Evolutionary conservation across 208 protist genomes (phyloP).

Genomic region (Acanthamoeba castellanii): DNA sequence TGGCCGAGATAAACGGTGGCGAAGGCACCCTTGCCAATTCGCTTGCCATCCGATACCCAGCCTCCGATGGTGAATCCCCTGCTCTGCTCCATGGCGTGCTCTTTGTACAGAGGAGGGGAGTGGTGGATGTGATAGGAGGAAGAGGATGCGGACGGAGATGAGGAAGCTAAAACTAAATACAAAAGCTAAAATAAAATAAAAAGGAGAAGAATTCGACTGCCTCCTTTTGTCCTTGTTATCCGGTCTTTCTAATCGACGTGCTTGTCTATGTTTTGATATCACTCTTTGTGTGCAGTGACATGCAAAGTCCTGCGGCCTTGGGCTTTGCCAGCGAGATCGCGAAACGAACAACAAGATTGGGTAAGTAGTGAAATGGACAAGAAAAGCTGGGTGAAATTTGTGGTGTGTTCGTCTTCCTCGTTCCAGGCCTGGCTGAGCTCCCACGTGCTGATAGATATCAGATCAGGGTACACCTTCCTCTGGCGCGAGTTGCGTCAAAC

Average conservation of each 20-base stretch:
- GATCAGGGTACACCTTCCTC: no score
- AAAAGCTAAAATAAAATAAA: not conserved
- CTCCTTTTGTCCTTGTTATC: not conserved
- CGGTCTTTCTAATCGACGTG: not conserved
- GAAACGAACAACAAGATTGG: not conserved
- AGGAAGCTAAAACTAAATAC: not conserved
- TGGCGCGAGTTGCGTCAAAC: no score
- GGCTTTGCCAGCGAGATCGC: not conserved
- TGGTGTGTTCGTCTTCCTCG: not conserved
- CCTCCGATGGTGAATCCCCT: constrained; percentile 58
- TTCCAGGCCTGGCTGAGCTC: no score
- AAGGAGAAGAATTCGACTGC: not conserved
- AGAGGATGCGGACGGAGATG: not conserved
- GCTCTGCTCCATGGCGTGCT: constrained; percentile 16
- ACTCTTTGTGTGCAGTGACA: not conserved
- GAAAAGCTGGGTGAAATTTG: not conserved
- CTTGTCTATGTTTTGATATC: not conserved
- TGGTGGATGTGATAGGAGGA: not conserved
- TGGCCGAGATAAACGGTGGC: constrained; percentile 64
- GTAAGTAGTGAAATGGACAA: not conserved
- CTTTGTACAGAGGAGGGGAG: not conserved
- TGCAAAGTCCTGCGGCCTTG: not conserved
- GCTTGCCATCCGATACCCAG: constrained; percentile 61
- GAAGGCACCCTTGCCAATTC: constrained; percentile 64
- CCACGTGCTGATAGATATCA: no score